Conservation (phyloP, 73 alveolate genomes). For the Symbiodinium natans region DNA sequence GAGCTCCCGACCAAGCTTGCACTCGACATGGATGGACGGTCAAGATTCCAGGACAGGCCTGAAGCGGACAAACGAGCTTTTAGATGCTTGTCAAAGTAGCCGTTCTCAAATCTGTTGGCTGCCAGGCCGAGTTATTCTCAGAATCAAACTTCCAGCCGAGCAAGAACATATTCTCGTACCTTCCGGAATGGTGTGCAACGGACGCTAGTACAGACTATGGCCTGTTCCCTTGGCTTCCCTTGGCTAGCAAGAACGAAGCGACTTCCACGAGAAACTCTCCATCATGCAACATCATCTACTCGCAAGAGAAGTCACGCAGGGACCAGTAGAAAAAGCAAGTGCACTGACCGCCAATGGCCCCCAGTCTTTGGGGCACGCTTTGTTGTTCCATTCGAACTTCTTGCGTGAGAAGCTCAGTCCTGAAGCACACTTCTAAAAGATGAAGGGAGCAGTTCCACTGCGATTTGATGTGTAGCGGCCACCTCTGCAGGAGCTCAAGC, state of each 20-base stretch:
- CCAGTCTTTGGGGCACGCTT: slow-evolving; percentile 36
- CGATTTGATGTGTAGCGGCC: too few relatives aligned
- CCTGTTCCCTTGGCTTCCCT: too few relatives aligned
- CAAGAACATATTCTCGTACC: slow-evolving; percentile 78
- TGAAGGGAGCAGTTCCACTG: too few relatives aligned
- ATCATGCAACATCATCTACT: too few relatives aligned
- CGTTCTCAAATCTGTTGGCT: not conserved
- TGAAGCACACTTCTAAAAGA: not conserved
- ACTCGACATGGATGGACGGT: not conserved
- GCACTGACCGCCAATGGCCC: not conserved
- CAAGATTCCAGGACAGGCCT: slow-evolving; percentile 62
- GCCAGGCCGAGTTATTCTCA: not conserved
- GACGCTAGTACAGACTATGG: too few relatives aligned
- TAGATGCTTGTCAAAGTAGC: too few relatives aligned
- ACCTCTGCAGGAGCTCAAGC: too few relatives aligned
- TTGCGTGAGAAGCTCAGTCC: slow-evolving; percentile 57
- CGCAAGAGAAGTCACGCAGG: too few relatives aligned
- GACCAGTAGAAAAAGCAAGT: too few relatives aligned
- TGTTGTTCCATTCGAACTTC: slow-evolving; percentile 83
- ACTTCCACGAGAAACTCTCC: too few relatives aligned
- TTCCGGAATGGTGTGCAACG: not conserved
- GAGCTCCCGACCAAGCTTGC: not conserved
- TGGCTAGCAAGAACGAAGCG: too few relatives aligned
- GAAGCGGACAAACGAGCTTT: not conserved
- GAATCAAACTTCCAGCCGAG: slow-evolving; percentile 76